These are phyloP conservation scores for Eimeria maxima DNA, from an alignment of 169 alveolate species.

Conservation along the genomic window DNA sequence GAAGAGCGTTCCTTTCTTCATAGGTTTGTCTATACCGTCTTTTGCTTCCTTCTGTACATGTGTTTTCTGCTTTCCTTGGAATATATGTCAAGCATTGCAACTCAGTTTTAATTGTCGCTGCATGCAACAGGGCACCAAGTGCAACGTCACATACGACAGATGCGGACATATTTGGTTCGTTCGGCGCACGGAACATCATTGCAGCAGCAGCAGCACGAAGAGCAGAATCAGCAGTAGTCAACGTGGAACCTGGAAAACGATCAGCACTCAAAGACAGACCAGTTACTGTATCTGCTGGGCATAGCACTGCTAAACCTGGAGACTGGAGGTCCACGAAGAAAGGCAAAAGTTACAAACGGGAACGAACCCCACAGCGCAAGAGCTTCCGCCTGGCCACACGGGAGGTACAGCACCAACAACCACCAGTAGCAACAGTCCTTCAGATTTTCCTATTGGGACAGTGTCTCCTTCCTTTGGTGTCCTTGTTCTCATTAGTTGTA, in stretches of 20 bases:
- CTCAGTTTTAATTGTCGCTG: not conserved
- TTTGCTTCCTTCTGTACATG: not conserved
- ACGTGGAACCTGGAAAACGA: not conserved
- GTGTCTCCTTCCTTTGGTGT: not conserved
- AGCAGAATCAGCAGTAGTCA: not conserved
- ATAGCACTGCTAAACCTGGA: not conserved
- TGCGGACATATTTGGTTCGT: not conserved
- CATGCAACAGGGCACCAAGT: not conserved
- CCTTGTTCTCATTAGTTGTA: not conserved
- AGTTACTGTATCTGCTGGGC: not conserved
- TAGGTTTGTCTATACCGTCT: not conserved
- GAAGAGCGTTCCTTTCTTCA: not conserved
- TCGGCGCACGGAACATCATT: not conserved
- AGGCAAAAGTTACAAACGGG: not conserved
- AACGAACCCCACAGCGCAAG: not conserved
- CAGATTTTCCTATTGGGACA: too few relatives aligned
- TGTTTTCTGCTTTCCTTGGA: not conserved
- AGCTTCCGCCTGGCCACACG: slow-evolving; percentile 48
- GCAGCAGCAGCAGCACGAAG: slow-evolving; percentile 25
- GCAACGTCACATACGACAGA: not conserved
- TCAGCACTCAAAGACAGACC: not conserved
- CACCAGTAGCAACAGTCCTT: not conserved
- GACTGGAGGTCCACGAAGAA: not conserved
- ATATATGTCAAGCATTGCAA: not conserved
- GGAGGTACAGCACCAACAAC: not conserved